Evolutionary conservation across 2,329 filamentous ascomycete species (phyloP).

Genomic region (Chaetomium strumarium): DNA sequence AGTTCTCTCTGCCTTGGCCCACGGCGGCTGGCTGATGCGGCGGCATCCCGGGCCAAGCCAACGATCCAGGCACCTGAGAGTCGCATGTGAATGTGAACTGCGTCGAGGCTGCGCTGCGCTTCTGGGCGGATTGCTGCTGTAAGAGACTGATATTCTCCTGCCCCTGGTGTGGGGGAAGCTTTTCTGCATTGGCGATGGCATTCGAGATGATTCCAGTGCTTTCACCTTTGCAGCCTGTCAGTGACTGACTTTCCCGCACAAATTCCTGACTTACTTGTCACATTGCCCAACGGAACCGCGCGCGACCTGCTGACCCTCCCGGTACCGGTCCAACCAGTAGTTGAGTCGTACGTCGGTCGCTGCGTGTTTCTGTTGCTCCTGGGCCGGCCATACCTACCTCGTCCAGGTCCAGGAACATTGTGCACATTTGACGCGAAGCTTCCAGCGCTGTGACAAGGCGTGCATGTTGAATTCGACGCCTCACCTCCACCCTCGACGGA

Average conservation of each 20-base stretch:
- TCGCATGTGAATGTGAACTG: slow-evolving; percentile 98
- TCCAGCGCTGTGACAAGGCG: slow-evolving; percentile 38
- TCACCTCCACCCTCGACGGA: slow-evolving; percentile 32
- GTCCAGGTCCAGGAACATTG: slow-evolving; percentile 77
- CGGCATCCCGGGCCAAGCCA: slow-evolving; percentile 61
- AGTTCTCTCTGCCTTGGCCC: slow-evolving; percentile 16
- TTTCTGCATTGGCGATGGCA: slow-evolving; percentile 84
- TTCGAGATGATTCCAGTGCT: slow-evolving; percentile 76
- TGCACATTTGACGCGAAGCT: slow-evolving; percentile 53
- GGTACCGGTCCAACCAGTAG: slow-evolving; percentile 50
- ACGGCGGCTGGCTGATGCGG: slow-evolving; percentile 10
- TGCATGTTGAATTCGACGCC: slow-evolving; percentile 26
- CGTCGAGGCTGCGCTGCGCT: slow-evolving; percentile 63
- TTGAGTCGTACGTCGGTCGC: slow-evolving; percentile 53
- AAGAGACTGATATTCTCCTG: slow-evolving; percentile 76
- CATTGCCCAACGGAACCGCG: slow-evolving; percentile 39
- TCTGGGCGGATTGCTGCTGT: slow-evolving; percentile 58
- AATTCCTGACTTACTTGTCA: slow-evolving; percentile 41
- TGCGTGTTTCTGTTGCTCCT: slow-evolving; percentile 57
- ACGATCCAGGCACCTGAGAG: slow-evolving; percentile 74
- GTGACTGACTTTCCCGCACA: not conserved
- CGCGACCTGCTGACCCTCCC: slow-evolving; percentile 43
- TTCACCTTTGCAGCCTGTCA: slow-evolving; percentile 36
- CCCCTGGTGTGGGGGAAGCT: slow-evolving; percentile 55
- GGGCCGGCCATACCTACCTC: slow-evolving; percentile 72